These are phyloP conservation scores for Plasmopara viticola DNA, from an alignment of 352 stramenopile species.

Conservation along the genomic window DNA sequence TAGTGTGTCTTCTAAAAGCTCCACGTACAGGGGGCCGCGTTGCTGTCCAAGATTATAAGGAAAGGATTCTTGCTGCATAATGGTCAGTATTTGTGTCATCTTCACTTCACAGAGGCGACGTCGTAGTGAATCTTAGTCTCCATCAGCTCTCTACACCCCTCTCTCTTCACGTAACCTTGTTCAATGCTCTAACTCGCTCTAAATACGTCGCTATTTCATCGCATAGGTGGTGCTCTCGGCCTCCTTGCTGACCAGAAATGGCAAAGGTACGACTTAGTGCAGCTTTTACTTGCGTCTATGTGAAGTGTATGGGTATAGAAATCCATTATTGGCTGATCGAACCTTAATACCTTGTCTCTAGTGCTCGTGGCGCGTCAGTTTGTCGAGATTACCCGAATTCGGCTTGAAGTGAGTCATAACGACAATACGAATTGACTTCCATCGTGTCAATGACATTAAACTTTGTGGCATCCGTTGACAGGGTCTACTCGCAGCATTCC, in stretches of 20 bases:
- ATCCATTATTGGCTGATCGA: too few relatives aligned
- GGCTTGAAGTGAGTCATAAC: constrained; percentile 82
- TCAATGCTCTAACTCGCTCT: constrained; percentile 12
- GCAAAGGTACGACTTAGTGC: constrained; percentile 77
- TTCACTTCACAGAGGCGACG: neutral
- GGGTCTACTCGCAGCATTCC: constrained; percentile 97
- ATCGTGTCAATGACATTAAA: neutral
- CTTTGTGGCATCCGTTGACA: constrained; percentile 10
- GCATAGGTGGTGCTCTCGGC: constrained; percentile 93
- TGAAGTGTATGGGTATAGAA: too few relatives aligned
- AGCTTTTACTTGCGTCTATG: too few relatives aligned
- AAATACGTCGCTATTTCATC: constrained; percentile 7
- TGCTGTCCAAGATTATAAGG: neutral
- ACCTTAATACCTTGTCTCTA: constrained; percentile 21
- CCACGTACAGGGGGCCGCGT: constrained; percentile 26
- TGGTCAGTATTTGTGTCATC: constrained; percentile 13
- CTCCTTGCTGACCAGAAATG: constrained; percentile 91
- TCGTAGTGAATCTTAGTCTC: neutral
- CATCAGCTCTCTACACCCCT: neutral
- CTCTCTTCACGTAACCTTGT: neutral
- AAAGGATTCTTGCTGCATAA: constrained; percentile 28
- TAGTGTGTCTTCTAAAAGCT: constrained; percentile 11
- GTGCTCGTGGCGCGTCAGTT: constrained; percentile 97
- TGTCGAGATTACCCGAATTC: constrained; percentile 98
- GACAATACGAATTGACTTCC: too few relatives aligned